Evolutionary conservation across 202 grass and related monocot species (phyloP).

Genomic region (Zizania palustris): DNA sequence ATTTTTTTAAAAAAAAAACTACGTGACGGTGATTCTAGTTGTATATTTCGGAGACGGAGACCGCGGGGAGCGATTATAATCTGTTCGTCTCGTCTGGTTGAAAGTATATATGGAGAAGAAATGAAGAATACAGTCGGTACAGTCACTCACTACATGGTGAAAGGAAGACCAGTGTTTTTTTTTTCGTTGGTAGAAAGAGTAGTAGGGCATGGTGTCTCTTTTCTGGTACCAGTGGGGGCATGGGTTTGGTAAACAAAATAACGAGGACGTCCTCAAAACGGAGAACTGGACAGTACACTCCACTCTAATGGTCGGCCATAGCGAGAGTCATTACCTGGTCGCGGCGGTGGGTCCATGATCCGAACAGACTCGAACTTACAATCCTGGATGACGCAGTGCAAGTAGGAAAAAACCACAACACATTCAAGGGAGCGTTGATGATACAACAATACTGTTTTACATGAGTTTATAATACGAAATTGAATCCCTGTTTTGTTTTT

Average conservation of each 20-base stretch:
- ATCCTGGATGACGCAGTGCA: too few relatives aligned
- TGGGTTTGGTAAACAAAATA: too few relatives aligned
- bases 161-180: too few relatives aligned
- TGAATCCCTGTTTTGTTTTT: slow-evolving; percentile 31
- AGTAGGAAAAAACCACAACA: too few relatives aligned
- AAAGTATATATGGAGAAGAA: background rate
- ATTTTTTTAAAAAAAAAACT: too few relatives aligned
- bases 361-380: too few relatives aligned
- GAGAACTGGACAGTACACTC: too few relatives aligned
- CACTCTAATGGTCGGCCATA: too few relatives aligned
- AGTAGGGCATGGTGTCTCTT: background rate
- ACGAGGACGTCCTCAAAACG: too few relatives aligned
- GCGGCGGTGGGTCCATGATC: background rate
- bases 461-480: background rate
- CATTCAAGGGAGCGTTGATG: background rate
- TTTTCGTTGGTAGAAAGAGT: background rate
- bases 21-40: too few relatives aligned
- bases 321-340: background rate
- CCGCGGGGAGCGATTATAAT: background rate
- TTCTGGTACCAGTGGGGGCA: too few relatives aligned
- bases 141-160: background rate
- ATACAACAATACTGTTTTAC: background rate
- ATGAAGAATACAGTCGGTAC: background rate
- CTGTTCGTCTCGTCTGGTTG: background rate
- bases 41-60: background rate